phyloP scores from a whole-genome alignment of 2,329 filamentous ascomycete species.

The Paradendryphiella salina region DNA sequence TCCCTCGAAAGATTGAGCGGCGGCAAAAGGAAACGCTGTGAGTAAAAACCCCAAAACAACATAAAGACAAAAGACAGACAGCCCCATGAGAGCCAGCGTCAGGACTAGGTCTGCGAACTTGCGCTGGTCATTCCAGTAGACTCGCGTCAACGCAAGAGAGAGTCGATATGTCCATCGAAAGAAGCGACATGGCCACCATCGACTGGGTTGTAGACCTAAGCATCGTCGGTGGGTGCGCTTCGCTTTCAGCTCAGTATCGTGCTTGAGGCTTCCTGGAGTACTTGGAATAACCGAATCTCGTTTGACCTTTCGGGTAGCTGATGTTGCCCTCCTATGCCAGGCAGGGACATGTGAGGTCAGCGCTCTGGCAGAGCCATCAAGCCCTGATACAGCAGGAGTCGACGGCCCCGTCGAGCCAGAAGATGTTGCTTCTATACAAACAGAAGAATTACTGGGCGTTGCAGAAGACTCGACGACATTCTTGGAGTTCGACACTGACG shows the following conservation, averaged over 20 bases:
- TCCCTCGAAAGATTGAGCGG: constrained; percentile 28
- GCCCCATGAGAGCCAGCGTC: constrained; percentile 12
- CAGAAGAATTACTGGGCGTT: background rate
- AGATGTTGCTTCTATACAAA: background rate
- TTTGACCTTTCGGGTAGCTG: constrained; percentile 3
- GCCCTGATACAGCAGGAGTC: background rate
- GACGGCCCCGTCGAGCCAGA: background rate
- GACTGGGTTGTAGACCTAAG: background rate
- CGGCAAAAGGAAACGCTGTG: constrained; percentile 24
- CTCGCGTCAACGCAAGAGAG: constrained; percentile 13
- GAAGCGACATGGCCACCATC: constrained; percentile 33
- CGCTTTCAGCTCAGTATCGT: background rate
- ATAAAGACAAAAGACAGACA: constrained; percentile 22
- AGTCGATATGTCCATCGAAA: constrained; percentile 17
- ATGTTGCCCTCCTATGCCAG: background rate
- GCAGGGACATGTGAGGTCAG: too few relatives aligned
- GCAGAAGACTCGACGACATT: background rate
- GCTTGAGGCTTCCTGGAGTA: background rate
- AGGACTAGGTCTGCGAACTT: constrained; percentile 20
- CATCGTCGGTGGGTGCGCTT: background rate
- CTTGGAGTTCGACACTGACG: background rate
- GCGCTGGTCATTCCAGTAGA: constrained; percentile 8
- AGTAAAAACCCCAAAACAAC: constrained; percentile 27
- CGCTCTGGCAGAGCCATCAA: too few relatives aligned
- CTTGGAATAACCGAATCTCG: constrained; percentile 21